A percentile compares a stretch with the other conserved stretches of the same genome.
phyloP scores from a whole-genome alignment of 2,329 filamentous ascomycete species.

The Talaromyces sp. region DNA sequence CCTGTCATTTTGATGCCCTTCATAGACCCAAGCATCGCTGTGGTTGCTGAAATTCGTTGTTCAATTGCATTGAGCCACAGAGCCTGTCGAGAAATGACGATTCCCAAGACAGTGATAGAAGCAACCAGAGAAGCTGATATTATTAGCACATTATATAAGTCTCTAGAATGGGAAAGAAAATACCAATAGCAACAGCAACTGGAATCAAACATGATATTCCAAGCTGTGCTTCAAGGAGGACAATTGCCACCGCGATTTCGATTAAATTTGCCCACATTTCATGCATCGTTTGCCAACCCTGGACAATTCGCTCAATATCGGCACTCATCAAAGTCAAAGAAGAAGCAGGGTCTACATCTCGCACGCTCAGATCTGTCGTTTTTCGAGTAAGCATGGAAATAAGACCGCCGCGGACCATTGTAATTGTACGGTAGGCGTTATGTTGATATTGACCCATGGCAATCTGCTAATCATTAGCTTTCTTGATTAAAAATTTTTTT shows the following conservation, averaged over 20 bases:
- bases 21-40: constrained; percentile 46
- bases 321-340: constrained; percentile 45
- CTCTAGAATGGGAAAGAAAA: constrained; percentile 15
- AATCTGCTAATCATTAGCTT: constrained; percentile 20
- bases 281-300: constrained; percentile 39
- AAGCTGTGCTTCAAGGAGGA: constrained; percentile 37
- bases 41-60: constrained; percentile 45
- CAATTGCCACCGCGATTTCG: constrained; percentile 44
- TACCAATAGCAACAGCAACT: constrained; percentile 27
- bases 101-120: constrained; percentile 31
- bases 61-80: constrained; percentile 50
- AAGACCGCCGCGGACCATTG: constrained; percentile 40
- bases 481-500: no score
- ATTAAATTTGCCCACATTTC: constrained; percentile 43
- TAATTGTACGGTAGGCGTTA: constrained; percentile 38
- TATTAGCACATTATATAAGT: neutral
- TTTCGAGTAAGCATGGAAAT: constrained; percentile 51
- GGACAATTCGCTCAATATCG: constrained; percentile 42
- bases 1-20: constrained; percentile 51
- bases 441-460: constrained; percentile 40
- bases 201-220: constrained; percentile 42
- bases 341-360: constrained; percentile 31
- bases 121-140: constrained; percentile 29
- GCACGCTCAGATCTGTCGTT: constrained; percentile 27
- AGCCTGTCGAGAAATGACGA: constrained; percentile 37